Base-by-base conservation (phyloP, 345 rosid species). In the Cardamine chenopodiifolia region DNA sequence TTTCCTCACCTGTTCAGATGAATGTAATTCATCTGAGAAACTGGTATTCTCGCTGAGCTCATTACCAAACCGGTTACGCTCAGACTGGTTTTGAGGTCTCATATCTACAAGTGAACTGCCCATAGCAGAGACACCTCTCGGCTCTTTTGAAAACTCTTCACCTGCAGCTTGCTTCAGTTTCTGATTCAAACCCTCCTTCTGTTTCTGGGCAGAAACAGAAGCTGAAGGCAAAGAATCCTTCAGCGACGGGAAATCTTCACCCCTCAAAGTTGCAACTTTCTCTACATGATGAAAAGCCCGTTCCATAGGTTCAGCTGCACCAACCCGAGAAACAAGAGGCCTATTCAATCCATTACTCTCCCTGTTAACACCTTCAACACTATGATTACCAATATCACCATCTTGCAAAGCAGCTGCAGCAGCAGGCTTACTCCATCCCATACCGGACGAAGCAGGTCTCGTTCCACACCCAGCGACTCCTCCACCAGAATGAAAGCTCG, bases 231-330 rank as follows among this genome's bases (percentile, higher is more conserved):
- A 65, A 28, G 90, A 80, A 39, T 98, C 99, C 76, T 72, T 84
- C 75, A 96, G 80, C 1, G 98, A 90, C 14, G 99, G 99, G 64
- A 96, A 96, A 78, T 96, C 99, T 76, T 96, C 98, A 34, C 98
- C 96, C 81, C 87, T 90, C 85, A 92, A 82, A 42, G 92, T 86
- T 1, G 88, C 67, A 25, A 80, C 87, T 80, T 87, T 96, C 78
- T 87, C 92, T 4, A 78, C 78, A 3, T 77, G 49, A 7, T 71
- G 72, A 66, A 71, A 71, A 15, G 67, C 54, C 15, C 57, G 73
- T 20, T 71, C 72, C 66, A 79, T 50, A 48, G 78, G 77, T 71
- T 91, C 72, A 73, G 55, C 76, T 8, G 64, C 77, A 66, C 75
- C 83, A 58, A 83, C 67, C 52, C 89, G 83, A 62, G 78, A 86